Evolutionary conservation across 2,329 filamentous ascomycete genomes (phyloP).

Genomic region (Westerdykella ornata): DNA sequence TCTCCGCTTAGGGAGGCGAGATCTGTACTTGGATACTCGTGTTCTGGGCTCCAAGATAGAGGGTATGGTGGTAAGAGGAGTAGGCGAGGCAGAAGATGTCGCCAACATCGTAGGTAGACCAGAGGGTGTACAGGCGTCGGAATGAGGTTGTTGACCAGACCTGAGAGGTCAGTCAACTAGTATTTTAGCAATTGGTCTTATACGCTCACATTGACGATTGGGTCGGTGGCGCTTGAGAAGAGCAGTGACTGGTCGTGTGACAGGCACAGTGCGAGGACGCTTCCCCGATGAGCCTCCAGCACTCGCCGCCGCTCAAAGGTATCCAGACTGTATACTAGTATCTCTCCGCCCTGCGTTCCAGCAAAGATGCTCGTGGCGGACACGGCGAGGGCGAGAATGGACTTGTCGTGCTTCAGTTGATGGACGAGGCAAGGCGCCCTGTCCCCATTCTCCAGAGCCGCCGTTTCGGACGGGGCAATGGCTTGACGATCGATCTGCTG

Average conservation of each 20-base stretch:
- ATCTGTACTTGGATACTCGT: constrained; percentile 67
- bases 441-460: no score
- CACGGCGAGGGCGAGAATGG: constrained; percentile 74
- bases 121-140: constrained; percentile 76
- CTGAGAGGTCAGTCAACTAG: constrained; percentile 28
- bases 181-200: neutral
- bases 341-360: constrained; percentile 88
- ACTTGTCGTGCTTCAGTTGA: constrained; percentile 68
- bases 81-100: constrained; percentile 96
- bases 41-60: constrained; percentile 91
- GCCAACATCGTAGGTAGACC: constrained; percentile 88
- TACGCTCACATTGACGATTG: constrained; percentile 68
- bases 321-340: constrained; percentile 79
- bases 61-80: constrained; percentile 67
- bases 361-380: constrained; percentile 79
- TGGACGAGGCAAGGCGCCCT: constrained; percentile 60
- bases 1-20: neutral
- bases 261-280: constrained; percentile 77
- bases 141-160: constrained; percentile 78
- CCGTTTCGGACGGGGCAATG: constrained; percentile 10
- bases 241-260: constrained; percentile 68
- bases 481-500: constrained; percentile 16
- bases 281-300: constrained; percentile 85
- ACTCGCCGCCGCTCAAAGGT: constrained; percentile 75
- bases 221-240: constrained; percentile 89